Conservation (phyloP, 164 flowering plant genomes). For the Vitis rotundifolia region DNA sequence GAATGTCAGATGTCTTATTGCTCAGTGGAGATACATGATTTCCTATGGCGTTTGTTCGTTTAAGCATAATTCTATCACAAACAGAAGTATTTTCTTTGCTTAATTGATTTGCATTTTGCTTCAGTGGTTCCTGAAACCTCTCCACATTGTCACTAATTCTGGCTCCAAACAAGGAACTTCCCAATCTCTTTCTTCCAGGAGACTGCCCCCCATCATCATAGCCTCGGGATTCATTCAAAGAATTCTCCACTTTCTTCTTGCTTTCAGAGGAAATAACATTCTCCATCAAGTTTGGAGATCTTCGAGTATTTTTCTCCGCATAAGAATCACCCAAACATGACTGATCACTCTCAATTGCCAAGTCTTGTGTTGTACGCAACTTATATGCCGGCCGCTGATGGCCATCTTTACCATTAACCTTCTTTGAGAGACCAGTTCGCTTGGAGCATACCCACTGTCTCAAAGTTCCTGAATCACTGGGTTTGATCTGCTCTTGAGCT, state of each 20-base stretch:
- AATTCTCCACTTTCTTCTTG: constrained; percentile 23
- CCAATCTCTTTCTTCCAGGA: constrained; percentile 27
- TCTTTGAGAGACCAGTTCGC: constrained; percentile 46
- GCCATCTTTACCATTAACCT: constrained; percentile 24
- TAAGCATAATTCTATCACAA: constrained; percentile 13
- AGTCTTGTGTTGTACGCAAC: constrained; percentile 20
- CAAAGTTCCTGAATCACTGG: constrained; percentile 37
- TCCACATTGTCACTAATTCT: constrained; percentile 12
- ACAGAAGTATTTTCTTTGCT: constrained; percentile 16
- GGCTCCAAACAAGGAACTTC: constrained; percentile 19
- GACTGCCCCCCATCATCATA: constrained; percentile 18
- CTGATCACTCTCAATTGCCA: constrained; percentile 26
- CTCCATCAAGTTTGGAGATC: constrained; percentile 15
- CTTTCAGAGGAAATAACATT: constrained; percentile 25
- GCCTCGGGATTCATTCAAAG: constrained; percentile 11
- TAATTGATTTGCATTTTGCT: constrained; percentile 16
- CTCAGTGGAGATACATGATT: constrained; percentile 25
- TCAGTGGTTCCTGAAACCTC: constrained; percentile 23
- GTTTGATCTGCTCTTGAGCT: constrained; percentile 28
- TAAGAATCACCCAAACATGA: constrained; percentile 23
- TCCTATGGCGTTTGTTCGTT: constrained; percentile 17
- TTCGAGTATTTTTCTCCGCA: constrained; percentile 15
- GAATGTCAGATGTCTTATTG: constrained; percentile 20
- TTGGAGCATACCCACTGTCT: constrained; percentile 61
- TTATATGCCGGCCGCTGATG: constrained; percentile 18